A percentile compares a stretch with the other conserved stretches of the same genome.
Conservation (phyloP, 2,329 filamentous ascomycete genomes). For the Xylaria sp. region DNA sequence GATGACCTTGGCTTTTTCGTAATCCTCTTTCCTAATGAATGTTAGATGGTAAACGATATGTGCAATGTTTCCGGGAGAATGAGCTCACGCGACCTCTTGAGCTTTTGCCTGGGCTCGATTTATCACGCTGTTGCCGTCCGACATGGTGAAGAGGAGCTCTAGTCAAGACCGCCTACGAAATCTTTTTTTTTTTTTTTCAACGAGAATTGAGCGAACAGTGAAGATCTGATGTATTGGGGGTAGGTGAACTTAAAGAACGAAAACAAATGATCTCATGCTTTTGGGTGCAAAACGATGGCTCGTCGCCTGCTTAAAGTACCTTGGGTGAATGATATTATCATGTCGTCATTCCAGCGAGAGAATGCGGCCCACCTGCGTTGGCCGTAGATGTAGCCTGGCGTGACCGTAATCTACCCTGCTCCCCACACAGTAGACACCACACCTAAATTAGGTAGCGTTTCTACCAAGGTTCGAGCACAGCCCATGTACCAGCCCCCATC, state of each 20-base stretch:
- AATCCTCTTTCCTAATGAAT: slow-evolving; percentile 68
- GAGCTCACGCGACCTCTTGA: slow-evolving; percentile 57
- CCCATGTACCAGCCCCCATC: too few species aligned
- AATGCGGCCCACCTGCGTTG: too few species aligned
- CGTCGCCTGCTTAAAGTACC: not conserved
- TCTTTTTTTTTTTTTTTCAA: too few species aligned
- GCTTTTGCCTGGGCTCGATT: slow-evolving; percentile 50
- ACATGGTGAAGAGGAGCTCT: slow-evolving; percentile 27
- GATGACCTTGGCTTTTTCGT: slow-evolving; percentile 66
- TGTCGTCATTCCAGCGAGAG: slow-evolving; percentile 12
- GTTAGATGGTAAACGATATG: slow-evolving; percentile 15
- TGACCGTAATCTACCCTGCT: too few species aligned
- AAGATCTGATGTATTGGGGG: too few species aligned
- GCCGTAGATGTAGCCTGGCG: too few species aligned
- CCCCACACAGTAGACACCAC: too few species aligned
- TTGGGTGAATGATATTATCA: not conserved
- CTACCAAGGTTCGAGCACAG: too few species aligned
- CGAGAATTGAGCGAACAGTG: too few species aligned
- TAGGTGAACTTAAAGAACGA: too few species aligned
- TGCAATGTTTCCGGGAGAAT: not conserved
- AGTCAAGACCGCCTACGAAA: too few species aligned
- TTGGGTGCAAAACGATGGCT: not conserved
- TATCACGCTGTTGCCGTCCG: slow-evolving; percentile 30
- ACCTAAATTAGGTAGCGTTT: too few species aligned
- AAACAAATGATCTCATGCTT: not conserved